Evolutionary conservation across 352 stramenopile genomes (phyloP), one percentile per base, ranked within the genome.

Genomic region (Globisporangium polare): DNA sequence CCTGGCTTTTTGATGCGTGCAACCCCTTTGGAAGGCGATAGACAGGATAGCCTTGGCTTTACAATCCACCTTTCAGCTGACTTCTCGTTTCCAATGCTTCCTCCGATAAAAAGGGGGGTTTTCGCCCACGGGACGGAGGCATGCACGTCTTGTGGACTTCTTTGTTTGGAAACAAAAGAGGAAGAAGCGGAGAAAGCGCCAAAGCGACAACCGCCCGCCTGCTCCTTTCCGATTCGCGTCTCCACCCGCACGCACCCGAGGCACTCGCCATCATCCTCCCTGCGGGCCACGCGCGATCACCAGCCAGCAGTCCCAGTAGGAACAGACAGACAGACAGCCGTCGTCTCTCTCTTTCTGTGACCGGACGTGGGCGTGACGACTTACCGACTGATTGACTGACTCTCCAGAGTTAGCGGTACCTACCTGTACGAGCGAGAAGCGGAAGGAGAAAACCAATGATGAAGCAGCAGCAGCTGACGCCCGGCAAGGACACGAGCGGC

Each of bases 381-480:
- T 27, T 18, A 50, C 12, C 20, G 45, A 51, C n/a, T 50, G 45
- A 33, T 12, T 10, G 46, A 52, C 45, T 52, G 46, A 8, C 37
- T 42, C 33, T 12, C 33, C 10, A 8, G 10, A 39, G 33, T 39
- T 39, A 39, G 33, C 10, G 33, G 33, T 39, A 39, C 33, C 33
- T 39, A 39, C 33, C 33, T 39, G 33, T 39, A n/a, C 45, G 27
- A 51, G 13, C 43, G 26, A 52, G 24, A 15, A 35, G 22, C 7
- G 12, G 29, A 31, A 17, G 7, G 12, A 22, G 18, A 6, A 33
- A 9, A 53, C 13, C 29, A 33, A 53, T 7, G 50, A 65, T 65
- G 58, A 65, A 65, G 51, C 51, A 50, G 33, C 33, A 42, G 37
- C 37, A 42, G 51, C n/a, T 37, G 31, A 66, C 60, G 60, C 52